Conservation (phyloP, 2,329 filamentous ascomycete species). For the Pestalotiopsis sp. region DNA sequence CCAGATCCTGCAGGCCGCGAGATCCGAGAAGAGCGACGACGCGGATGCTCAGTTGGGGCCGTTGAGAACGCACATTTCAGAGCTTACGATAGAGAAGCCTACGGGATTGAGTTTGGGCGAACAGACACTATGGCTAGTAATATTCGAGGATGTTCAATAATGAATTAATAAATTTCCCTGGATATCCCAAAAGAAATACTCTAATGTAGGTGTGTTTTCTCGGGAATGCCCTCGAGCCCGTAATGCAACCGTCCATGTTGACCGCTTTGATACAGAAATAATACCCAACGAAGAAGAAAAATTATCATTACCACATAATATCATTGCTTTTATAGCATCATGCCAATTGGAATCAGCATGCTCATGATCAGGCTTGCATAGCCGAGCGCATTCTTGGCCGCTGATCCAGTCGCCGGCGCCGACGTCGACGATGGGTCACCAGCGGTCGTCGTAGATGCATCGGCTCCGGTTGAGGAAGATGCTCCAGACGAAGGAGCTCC, state of each 20-base stretch:
- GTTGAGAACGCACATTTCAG: slow-evolving; percentile 9
- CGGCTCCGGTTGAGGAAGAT: not conserved
- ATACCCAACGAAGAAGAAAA: not conserved
- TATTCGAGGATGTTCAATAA: not conserved
- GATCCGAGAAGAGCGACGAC: slow-evolving; percentile 15
- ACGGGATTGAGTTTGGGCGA: not conserved
- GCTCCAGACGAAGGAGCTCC: not conserved
- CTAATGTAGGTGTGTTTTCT: not conserved
- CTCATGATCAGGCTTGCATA: slow-evolving; percentile 8
- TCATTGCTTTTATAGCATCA: not conserved
- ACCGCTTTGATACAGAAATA: not conserved
- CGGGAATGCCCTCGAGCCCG: not conserved
- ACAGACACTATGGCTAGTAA: slow-evolving; percentile 2
- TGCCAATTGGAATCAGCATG: not conserved
- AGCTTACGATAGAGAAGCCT: not conserved
- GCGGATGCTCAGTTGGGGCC: slow-evolving; percentile 19
- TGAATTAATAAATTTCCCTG: not conserved
- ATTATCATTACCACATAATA: not conserved
- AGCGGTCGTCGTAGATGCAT: slow-evolving; percentile 3
- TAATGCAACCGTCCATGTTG: not conserved
- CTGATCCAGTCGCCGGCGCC: slow-evolving; percentile 10
- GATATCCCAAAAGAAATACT: not conserved
- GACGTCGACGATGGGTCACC: not conserved
- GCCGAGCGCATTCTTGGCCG: slow-evolving; percentile 1
- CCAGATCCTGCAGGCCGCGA: slow-evolving; percentile 42